Evolutionary conservation across 208 protist genomes (phyloP).

Genomic region (Acanthamoeba sp.): DNA sequence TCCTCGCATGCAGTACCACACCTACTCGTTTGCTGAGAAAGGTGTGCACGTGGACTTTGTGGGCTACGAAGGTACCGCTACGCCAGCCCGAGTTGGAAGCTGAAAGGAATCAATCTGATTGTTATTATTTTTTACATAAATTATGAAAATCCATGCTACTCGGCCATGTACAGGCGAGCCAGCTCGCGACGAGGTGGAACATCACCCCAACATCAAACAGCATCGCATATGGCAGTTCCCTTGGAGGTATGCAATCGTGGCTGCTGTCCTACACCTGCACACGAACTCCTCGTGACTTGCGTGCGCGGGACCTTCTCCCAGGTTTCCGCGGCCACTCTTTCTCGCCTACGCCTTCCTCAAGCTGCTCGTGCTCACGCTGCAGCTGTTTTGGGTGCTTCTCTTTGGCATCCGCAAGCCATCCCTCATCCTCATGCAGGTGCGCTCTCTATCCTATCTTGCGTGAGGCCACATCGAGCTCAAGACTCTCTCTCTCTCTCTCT

Average conservation of each 20-base stretch:
- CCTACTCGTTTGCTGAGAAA: constrained; percentile 29
- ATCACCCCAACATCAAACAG: constrained; percentile 49
- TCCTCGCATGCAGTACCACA: constrained; percentile 61
- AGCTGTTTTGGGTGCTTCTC: constrained; percentile 56
- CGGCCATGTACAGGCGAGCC: neutral
- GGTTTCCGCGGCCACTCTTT: constrained; percentile 36
- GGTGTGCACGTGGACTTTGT: constrained; percentile 23
- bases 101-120: neutral
- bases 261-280: too few relatives aligned
- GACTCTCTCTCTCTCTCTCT: neutral
- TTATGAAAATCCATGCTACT: neutral
- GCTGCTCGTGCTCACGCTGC: constrained; percentile 23
- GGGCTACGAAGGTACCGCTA: constrained; percentile 4
- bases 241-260: neutral
- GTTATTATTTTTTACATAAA: neutral
- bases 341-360: constrained; percentile 43
- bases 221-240: constrained; percentile 53
- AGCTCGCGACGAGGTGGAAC: constrained; percentile 20
- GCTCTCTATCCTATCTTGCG: neutral
- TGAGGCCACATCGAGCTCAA: neutral
- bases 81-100: too few relatives aligned
- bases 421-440: constrained; percentile 58
- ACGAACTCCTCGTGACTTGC: too few relatives aligned
- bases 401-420: constrained; percentile 2
- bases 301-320: too few relatives aligned